Evolutionary conservation across 495 filamentous ascomycete species (phyloP).

Genomic region (Aspergillus conjunctus): DNA sequence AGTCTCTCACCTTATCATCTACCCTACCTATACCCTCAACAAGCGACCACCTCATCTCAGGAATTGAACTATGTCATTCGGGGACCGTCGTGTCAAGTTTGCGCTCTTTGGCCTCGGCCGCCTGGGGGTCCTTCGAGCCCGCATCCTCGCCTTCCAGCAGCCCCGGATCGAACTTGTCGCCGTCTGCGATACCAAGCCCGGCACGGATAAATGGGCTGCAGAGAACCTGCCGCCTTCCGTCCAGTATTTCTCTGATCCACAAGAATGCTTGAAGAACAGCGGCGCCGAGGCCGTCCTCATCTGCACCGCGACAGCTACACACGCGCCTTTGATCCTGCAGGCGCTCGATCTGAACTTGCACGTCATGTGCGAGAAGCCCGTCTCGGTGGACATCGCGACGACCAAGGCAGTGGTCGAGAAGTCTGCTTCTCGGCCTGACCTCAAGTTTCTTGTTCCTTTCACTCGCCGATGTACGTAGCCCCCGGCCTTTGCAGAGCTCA

Average conservation of each 20-base stretch:
- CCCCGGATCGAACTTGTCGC: slow-evolving; percentile 13
- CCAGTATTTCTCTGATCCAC: slow-evolving; percentile 3
- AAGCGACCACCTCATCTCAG: too few species aligned
- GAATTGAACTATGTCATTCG: too few species aligned
- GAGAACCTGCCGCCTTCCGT: slow-evolving; percentile 9
- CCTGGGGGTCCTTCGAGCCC: slow-evolving; percentile 5
- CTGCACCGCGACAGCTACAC: slow-evolving; percentile 9
- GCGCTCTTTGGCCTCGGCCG: slow-evolving; percentile 14
- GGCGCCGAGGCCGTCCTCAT: slow-evolving; percentile 14
- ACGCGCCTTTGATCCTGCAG: slow-evolving; percentile 11
- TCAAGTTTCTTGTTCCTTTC: slow-evolving; percentile 25
- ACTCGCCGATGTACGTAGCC: slow-evolving; percentile 6
- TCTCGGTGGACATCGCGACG: slow-evolving; percentile 29
- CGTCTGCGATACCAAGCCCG: slow-evolving; percentile 11
- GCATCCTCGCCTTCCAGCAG: slow-evolving; percentile 15
- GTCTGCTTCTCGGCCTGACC: slow-evolving; percentile 70
- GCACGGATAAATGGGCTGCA: slow-evolving; percentile 5
- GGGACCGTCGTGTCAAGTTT: slow-evolving; percentile 5
- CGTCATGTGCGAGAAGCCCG: slow-evolving; percentile 30
- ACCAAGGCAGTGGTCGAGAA: slow-evolving; percentile 53
- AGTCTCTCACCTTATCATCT: too few species aligned
- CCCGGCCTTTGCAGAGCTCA: too few species aligned
- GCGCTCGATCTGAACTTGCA: slow-evolving; percentile 7
- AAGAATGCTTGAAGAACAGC: slow-evolving; percentile 10
- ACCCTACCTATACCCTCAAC: too few species aligned